Conservation (phyloP, 2,329 filamentous ascomycete genomes). For the Ophiosphaerella herpotricha region DNA sequence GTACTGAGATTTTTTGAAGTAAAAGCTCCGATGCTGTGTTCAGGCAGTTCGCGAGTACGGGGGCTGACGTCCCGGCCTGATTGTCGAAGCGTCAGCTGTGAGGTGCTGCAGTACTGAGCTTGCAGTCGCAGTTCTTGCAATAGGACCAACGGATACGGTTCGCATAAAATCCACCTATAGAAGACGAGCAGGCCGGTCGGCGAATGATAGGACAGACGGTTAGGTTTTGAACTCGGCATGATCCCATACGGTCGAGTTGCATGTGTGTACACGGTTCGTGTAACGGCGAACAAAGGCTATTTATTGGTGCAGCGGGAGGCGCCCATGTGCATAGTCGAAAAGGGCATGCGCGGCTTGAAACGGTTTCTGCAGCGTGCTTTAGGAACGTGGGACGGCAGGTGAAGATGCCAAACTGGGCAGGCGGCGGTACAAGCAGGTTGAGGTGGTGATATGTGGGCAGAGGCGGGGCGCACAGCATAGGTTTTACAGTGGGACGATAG, state of each 20-base stretch:
- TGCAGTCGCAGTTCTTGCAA: neutral
- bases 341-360: constrained; percentile 17
- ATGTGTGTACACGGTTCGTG: constrained; percentile 7
- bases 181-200: too few relatives aligned
- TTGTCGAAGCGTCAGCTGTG: neutral
- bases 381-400: constrained; percentile 11
- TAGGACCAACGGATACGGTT: too few relatives aligned
- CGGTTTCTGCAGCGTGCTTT: constrained; percentile 10
- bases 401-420: neutral
- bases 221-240: neutral
- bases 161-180: too few relatives aligned
- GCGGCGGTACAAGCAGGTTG: neutral
- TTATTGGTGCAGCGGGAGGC: constrained; percentile 22
- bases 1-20: neutral
- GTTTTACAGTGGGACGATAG: neutral
- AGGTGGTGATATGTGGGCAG: neutral
- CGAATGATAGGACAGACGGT: neutral
- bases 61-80: neutral
- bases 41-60: too few relatives aligned
- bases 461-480: too few relatives aligned
- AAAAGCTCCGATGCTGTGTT: constrained; percentile 1
- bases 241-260: constrained; percentile 8
- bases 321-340: constrained; percentile 2
- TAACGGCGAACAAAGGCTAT: constrained; percentile 12
- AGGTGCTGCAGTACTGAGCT: neutral